Evolutionary conservation across 352 stramenopile species (phyloP).

Genomic region (Globisporangium cylindrosporum): DNA sequence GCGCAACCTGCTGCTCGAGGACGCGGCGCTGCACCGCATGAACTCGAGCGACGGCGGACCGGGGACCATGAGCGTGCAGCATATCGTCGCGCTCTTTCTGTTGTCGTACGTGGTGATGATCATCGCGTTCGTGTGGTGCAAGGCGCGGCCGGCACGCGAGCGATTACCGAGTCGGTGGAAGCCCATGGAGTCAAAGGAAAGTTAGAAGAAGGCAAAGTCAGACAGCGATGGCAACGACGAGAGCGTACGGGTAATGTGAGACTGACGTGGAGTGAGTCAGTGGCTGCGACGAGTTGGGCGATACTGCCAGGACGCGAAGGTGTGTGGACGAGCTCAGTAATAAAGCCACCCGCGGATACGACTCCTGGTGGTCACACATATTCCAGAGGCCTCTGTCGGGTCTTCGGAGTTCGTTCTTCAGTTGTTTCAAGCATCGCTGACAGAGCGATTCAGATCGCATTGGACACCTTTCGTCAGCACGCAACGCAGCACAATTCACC

Average conservation of each 20-base stretch:
- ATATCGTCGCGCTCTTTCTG: slow-evolving; percentile 68
- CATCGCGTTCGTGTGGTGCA: slow-evolving; percentile 78
- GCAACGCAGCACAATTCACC: neutral
- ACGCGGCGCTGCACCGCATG: slow-evolving; percentile 21
- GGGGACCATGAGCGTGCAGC: slow-evolving; percentile 38
- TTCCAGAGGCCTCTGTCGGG: neutral
- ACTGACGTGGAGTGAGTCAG: neutral
- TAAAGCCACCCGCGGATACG: neutral
- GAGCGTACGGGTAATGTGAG: neutral
- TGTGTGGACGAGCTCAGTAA: neutral
- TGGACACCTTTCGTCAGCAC: neutral
- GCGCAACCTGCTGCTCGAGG: slow-evolving; percentile 47
- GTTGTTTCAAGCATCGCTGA: neutral
- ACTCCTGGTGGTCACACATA: too few relatives aligned
- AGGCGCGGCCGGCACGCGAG: slow-evolving; percentile 61
- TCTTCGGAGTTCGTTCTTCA: neutral
- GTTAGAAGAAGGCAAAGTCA: slow-evolving; percentile 20
- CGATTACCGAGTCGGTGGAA: slow-evolving; percentile 80
- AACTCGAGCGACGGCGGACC: slow-evolving; percentile 32
- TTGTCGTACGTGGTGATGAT: slow-evolving; percentile 64
- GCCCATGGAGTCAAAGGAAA: slow-evolving; percentile 71
- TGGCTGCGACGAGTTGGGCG: neutral
- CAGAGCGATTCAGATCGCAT: too few relatives aligned
- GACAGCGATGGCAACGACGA: neutral
- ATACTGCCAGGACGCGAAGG: neutral